These are phyloP conservation scores for Aspergillus texensis DNA, from an alignment of 2,329 filamentous ascomycete genomes.

Conservation along the genomic window DNA sequence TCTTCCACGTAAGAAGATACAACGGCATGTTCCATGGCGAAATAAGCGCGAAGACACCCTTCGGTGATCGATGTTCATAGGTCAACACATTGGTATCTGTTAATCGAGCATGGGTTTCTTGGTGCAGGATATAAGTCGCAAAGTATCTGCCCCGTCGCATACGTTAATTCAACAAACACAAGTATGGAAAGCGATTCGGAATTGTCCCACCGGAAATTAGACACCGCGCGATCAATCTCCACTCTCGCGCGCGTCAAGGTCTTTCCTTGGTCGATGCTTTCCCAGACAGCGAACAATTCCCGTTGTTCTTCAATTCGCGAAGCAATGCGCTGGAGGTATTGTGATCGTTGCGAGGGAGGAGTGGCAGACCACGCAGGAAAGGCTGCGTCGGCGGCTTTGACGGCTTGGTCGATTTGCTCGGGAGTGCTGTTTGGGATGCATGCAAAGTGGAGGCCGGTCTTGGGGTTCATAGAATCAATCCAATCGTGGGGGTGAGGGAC, in stretches of 20 bases:
- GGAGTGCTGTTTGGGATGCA: slow-evolving; percentile 13
- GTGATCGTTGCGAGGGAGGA: slow-evolving; percentile 15
- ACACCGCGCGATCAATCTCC: slow-evolving; percentile 21
- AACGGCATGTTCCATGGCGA: slow-evolving; percentile 26
- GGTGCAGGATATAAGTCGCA: slow-evolving; percentile 14
- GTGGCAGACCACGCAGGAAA: slow-evolving; percentile 20
- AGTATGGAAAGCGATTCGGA: neutral
- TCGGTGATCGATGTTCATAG: slow-evolving; percentile 24
- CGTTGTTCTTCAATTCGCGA: slow-evolving; percentile 14
- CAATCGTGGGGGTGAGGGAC: neutral
- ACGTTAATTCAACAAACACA: neutral
- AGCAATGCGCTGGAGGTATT: slow-evolving; percentile 17
- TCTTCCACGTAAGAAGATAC: slow-evolving; percentile 25
- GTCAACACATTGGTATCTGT: slow-evolving; percentile 16
- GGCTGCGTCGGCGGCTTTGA: slow-evolving; percentile 17
- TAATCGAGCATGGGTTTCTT: slow-evolving; percentile 12
- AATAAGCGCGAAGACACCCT: slow-evolving; percentile 23
- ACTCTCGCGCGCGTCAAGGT: slow-evolving; percentile 17
- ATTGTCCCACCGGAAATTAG: slow-evolving; percentile 19
- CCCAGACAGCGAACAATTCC: slow-evolving; percentile 20
- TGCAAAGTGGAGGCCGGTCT: slow-evolving; percentile 13
- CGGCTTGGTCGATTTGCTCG: slow-evolving; percentile 17
- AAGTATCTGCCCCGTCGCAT: slow-evolving; percentile 4
- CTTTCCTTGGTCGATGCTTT: slow-evolving; percentile 23
- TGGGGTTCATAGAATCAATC: slow-evolving; percentile 11